Base-by-base conservation (phyloP, 768 basidiomycete species). In the Leccinum incarnatum region DNA sequence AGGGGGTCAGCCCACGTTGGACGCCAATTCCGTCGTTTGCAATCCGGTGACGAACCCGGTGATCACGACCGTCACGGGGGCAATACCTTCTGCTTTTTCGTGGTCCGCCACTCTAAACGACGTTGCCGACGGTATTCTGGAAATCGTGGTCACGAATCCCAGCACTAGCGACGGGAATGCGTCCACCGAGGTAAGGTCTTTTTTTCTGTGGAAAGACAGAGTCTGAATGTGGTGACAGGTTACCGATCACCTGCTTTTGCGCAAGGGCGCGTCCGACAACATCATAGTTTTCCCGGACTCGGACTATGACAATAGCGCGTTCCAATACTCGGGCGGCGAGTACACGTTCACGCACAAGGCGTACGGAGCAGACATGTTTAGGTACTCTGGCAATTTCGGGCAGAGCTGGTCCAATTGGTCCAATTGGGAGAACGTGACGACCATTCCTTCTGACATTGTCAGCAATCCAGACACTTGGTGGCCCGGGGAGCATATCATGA, bases 311-410 rank as follows among this genome's bases (percentile, higher is more conserved):
- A 78, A 72, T 19, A 73, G 72, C 52, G 79, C 85, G 0, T 84
- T 91, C 69, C 77, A 78, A 17, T 76, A 80, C 54, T 78, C 83
- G 10, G 75, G 83, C 58, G 86, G 83, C 55, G 76, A 86, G 60
- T 95, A 89, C 71, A 82, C 79, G 6, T 92, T 93, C 72, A 83
- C 83, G 0, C 95, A 97, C 75, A 82, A 81, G 48, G 94, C 95
- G 5, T 81, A 82, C 55, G 95, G 95, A 50, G 94, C 95, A 17
- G 93, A 96, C 61, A 84, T 76, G 78, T 87, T 93, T 77, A 83
- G 95, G 48, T 95, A 93, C 72, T 87, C 92, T 12, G 84, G 85
- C 77, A 87, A 95, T 76, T 96, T 89, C 66, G 93, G 91, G 9
- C 80, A 82, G 69, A 89, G 83, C 63, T 96, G 94, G 93, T 81